Evolutionary conservation across 441 rosid genomes (phyloP).

Genomic region (Brassica hybrid): DNA sequence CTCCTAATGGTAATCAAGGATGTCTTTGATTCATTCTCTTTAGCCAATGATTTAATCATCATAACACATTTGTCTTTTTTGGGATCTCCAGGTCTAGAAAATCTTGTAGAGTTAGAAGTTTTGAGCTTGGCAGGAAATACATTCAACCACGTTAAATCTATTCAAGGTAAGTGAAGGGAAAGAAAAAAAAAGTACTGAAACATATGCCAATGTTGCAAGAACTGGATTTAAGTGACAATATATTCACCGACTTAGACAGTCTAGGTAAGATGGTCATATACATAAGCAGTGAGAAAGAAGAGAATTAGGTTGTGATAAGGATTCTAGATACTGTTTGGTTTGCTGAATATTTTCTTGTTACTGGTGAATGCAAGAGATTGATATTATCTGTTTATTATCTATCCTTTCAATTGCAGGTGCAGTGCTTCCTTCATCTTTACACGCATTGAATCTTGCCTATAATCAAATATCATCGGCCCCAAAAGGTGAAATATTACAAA

Average conservation of each 20-base stretch:
- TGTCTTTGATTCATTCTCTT: background rate
- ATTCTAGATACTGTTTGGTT: background rate
- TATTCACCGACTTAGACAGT: background rate
- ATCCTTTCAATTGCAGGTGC: constrained; percentile 2
- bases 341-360: background rate
- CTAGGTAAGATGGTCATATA: background rate
- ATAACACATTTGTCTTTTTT: background rate
- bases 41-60: background rate
- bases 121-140: background rate
- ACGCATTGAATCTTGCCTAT: background rate
- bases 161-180: background rate
- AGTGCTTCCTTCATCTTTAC: constrained; percentile 6
- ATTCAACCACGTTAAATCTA: constrained; percentile 1
- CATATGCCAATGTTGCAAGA: background rate
- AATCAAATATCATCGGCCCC: background rate
- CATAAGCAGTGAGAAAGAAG: background rate
- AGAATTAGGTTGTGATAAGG: background rate
- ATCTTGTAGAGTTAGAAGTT: background rate
- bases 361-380: background rate
- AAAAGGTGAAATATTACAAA: background rate
- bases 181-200: too few species aligned
- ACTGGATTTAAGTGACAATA: background rate
- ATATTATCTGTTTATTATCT: background rate
- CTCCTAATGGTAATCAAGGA: background rate
- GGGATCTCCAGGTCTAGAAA: background rate